Conservation (phyloP, 352 stramenopile species). For the Pythium grandisporangium region DNA sequence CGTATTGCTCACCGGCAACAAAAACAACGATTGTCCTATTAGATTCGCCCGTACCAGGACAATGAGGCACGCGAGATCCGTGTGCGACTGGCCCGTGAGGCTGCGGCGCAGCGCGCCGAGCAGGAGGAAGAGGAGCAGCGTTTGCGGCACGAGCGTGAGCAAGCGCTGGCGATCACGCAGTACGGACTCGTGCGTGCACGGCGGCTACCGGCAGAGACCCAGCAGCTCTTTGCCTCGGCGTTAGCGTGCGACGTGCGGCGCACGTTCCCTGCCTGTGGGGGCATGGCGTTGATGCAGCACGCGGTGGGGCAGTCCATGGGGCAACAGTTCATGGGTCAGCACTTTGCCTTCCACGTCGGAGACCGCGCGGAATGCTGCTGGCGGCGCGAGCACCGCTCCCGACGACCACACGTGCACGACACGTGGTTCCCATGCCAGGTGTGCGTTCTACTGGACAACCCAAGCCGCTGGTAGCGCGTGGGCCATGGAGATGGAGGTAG, state of each 20-base stretch:
- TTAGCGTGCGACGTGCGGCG: conserved; percentile 24
- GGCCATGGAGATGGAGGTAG: too few relatives aligned
- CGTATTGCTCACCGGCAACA: too few relatives aligned
- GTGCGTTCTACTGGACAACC: not conserved
- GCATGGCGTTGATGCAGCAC: too few relatives aligned
- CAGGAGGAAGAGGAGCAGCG: conserved; percentile 35
- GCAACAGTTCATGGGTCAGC: too few relatives aligned
- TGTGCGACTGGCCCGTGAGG: conserved; percentile 30
- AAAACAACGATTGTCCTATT: too few relatives aligned
- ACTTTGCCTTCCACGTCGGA: conserved; percentile 19
- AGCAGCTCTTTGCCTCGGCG: conserved; percentile 32
- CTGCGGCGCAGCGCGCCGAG: conserved; percentile 26
- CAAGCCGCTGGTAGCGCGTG: not conserved
- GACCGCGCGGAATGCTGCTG: conserved; percentile 46
- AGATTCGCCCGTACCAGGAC: conserved; percentile 55
- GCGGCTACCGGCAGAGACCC: conserved; percentile 21
- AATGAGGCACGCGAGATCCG: conserved; percentile 34
- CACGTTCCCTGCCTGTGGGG: conserved; percentile 17
- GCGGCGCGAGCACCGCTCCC: conserved; percentile 19
- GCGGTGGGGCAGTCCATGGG: too few relatives aligned
- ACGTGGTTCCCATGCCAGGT: conserved; percentile 28
- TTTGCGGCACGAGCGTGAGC: conserved; percentile 14
- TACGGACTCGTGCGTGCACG: conserved; percentile 29
- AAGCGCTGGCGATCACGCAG: conserved; percentile 24
- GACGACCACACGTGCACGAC: conserved; percentile 4